Evolutionary conservation across 1,284 basidiomycete genomes (phyloP).

Genomic region (Fistulinella cinereoalba): DNA sequence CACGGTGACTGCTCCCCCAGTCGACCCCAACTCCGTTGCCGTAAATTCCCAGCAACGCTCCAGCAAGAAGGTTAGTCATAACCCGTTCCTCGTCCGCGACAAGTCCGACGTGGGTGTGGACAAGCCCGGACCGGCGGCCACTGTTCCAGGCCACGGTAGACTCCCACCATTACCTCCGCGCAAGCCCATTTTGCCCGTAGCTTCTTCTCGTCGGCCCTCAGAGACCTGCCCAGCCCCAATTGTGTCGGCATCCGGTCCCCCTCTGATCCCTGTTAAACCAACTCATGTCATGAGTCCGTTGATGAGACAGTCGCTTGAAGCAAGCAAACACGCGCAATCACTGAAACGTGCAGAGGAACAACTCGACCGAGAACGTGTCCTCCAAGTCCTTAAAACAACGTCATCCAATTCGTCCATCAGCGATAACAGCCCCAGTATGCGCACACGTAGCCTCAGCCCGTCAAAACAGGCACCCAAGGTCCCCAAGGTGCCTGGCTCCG

Average conservation of each 20-base stretch:
- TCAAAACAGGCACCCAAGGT: slow-evolving; percentile 36
- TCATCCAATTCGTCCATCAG: slow-evolving; percentile 26
- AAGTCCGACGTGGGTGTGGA: slow-evolving; percentile 10
- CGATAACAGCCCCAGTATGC: slow-evolving; percentile 6
- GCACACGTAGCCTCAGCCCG: slow-evolving; percentile 31
- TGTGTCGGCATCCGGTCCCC: slow-evolving; percentile 8
- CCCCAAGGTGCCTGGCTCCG: slow-evolving; percentile 10
- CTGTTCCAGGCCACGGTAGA: slow-evolving; percentile 12
- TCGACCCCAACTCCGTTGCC: slow-evolving; percentile 23
- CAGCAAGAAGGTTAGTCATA: slow-evolving; percentile 27
- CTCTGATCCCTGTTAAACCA: slow-evolving; percentile 23
- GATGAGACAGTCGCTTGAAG: slow-evolving; percentile 69
- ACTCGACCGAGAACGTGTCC: slow-evolving; percentile 65
- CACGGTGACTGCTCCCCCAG: neutral
- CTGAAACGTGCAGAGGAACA: slow-evolving; percentile 65
- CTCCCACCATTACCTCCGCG: slow-evolving; percentile 36
- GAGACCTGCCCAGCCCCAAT: slow-evolving; percentile 9
- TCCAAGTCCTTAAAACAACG: slow-evolving; percentile 58
- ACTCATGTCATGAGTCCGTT: slow-evolving; percentile 52
- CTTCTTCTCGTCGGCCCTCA: slow-evolving; percentile 23
- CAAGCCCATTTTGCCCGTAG: too few species aligned
- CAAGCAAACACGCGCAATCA: slow-evolving; percentile 63
- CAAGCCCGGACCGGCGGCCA: slow-evolving; percentile 1
- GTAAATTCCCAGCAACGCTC: slow-evolving; percentile 18
- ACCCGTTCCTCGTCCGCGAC: slow-evolving; percentile 32